Evolutionary conservation across 257 asterid species (phyloP).

Genomic region (Voacanga thouarsii): DNA sequence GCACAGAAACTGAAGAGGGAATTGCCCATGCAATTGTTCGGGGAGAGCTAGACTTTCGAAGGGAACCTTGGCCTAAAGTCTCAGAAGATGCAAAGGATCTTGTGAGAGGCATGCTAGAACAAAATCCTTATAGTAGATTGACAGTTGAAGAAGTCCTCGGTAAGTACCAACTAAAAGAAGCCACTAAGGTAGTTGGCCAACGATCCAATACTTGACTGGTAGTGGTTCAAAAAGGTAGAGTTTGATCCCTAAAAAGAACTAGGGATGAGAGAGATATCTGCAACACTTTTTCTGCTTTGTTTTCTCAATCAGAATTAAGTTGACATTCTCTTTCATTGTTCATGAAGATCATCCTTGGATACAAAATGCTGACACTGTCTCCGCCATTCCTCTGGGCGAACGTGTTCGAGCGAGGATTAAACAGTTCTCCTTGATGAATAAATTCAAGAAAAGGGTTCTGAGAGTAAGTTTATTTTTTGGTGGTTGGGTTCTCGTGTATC

Average conservation of each 20-base stretch:
- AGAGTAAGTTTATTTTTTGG: conserved; percentile 40
- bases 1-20: conserved; percentile 90
- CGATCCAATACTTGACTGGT: no score
- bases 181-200: no score
- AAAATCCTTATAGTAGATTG: conserved; percentile 54
- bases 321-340: background rate
- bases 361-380: conserved; percentile 59
- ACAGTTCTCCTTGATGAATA: conserved; percentile 85
- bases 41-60: conserved; percentile 56
- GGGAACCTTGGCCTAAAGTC: conserved; percentile 86
- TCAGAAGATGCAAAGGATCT: conserved; percentile 69
- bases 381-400: conserved; percentile 68
- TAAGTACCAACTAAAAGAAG: conserved; percentile 13
- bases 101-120: conserved; percentile 72
- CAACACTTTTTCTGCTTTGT: background rate
- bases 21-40: conserved; percentile 77
- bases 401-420: conserved; percentile 65
- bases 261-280: no score
- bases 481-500: background rate
- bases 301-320: background rate
- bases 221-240: no score
- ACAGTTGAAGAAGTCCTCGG: conserved; percentile 71
- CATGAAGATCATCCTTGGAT: conserved; percentile 59
- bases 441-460: conserved; percentile 82
- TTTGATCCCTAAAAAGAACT: no score